These are phyloP conservation scores for Myxozyma kluyveri DNA, from an alignment of 805 yeast species.

Conservation along the genomic window DNA sequence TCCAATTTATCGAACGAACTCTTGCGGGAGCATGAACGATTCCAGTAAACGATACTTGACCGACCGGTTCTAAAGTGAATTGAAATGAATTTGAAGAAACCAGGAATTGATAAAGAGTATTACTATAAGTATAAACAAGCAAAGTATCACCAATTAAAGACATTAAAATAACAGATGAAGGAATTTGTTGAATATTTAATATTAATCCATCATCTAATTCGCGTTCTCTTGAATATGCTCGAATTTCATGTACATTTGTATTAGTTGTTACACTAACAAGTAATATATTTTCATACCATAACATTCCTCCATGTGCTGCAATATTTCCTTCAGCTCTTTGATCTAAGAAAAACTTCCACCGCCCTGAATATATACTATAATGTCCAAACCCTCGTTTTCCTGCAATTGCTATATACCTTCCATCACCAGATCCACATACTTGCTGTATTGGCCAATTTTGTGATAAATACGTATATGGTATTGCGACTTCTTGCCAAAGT, in stretches of 20 bases:
- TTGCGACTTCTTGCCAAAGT: constrained; percentile 47
- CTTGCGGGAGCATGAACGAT: constrained; percentile 42
- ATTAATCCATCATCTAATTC: constrained; percentile 38
- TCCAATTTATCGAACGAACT: constrained; percentile 39
- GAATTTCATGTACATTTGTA: constrained; percentile 31
- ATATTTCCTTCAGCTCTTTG: constrained; percentile 39
- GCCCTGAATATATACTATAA: constrained; percentile 42
- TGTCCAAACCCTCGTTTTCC: constrained; percentile 49
- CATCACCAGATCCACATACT: constrained; percentile 48
- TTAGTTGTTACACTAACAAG: constrained; percentile 39
- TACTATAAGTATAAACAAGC: constrained; percentile 39
- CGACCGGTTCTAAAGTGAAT: constrained; percentile 34
- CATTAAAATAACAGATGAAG: constrained; percentile 36
- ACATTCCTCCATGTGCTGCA: constrained; percentile 41
- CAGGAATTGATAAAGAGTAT: constrained; percentile 36
- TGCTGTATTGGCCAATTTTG: constrained; percentile 46
- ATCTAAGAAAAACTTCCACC: constrained; percentile 48
- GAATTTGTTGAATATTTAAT: constrained; percentile 35
- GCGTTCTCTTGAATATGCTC: constrained; percentile 41
- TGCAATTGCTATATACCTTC: constrained; percentile 49
- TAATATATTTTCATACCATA: constrained; percentile 42
- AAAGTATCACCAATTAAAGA: constrained; percentile 35
- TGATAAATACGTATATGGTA: constrained; percentile 48
- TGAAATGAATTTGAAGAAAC: constrained; percentile 26
- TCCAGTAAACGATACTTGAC: constrained; percentile 39